These are phyloP conservation scores for Globisporangium ultimum DNA, from an alignment of 352 stramenopile genomes.

Conservation along the genomic window DNA sequence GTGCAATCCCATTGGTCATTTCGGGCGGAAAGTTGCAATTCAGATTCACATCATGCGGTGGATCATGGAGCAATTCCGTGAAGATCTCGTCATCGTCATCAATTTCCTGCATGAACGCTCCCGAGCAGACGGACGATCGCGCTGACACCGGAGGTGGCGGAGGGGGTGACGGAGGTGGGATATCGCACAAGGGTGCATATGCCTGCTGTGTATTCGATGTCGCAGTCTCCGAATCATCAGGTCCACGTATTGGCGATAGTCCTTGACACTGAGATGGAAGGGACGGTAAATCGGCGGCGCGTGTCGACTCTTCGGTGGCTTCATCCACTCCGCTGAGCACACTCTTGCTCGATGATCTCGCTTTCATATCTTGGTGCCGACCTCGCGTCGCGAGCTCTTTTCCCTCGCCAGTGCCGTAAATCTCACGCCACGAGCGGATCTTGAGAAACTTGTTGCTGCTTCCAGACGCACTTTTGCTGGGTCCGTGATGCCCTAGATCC, in stretches of 20 bases:
- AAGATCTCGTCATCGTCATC: conserved; percentile 38
- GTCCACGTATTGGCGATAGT: no score
- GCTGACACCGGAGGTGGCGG: not conserved
- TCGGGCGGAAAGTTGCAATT: not conserved
- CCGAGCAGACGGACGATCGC: conserved; percentile 5
- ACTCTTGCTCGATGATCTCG: conserved; percentile 10
- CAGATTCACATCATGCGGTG: conserved; percentile 20
- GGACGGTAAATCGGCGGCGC: no score
- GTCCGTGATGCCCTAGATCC: not conserved
- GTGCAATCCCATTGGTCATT: no score
- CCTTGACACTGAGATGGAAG: no score
- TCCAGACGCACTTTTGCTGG: conserved; percentile 17
- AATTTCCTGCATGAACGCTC: conserved; percentile 69
- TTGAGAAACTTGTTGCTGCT: conserved; percentile 43
- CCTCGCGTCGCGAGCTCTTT: conserved; percentile 41
- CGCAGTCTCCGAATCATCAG: no score
- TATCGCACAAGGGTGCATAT: not conserved
- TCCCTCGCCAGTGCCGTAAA: conserved; percentile 57
- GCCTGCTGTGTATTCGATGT: no score
- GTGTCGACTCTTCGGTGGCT: not conserved
- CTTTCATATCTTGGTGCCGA: conserved; percentile 12
- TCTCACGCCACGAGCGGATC: conserved; percentile 60
- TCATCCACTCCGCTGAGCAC: conserved; percentile 8
- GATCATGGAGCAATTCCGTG: conserved; percentile 6
- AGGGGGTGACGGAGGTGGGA: conserved; percentile 10